A percentile compares a stretch with the other conserved stretches of the same genome.
Conservation (phyloP, 768 basidiomycete genomes). For the Mycena albidolilacea region DNA sequence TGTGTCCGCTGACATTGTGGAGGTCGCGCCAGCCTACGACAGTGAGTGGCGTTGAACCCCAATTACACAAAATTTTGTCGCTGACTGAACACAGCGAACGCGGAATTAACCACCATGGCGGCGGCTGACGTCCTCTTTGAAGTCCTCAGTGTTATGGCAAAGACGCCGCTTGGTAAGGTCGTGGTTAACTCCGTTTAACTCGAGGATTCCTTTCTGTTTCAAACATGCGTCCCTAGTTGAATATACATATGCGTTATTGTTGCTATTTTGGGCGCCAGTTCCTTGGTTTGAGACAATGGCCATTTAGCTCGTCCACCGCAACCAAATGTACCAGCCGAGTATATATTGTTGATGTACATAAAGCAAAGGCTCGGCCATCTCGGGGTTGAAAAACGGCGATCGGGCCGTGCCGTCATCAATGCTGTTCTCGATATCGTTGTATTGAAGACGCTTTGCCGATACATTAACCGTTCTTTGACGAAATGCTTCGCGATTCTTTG, state of each 20-base stretch:
- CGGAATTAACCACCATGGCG: constrained; percentile 52
- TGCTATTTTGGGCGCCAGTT: not conserved
- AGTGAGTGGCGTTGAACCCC: constrained; percentile 22
- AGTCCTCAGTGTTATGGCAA: constrained; percentile 84
- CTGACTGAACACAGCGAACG: constrained; percentile 44
- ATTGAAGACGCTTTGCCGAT: too few relatives aligned
- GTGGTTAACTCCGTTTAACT: constrained; percentile 23
- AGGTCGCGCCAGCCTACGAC: constrained; percentile 89
- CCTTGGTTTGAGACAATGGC: too few relatives aligned
- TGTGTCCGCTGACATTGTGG: constrained; percentile 88
- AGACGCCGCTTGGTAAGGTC: constrained; percentile 81
- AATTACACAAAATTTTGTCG: not conserved
- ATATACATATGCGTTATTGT: constrained; percentile 20
- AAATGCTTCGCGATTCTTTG: too few relatives aligned
- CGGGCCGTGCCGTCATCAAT: not conserved
- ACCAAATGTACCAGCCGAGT: too few relatives aligned
- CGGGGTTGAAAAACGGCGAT: not conserved
- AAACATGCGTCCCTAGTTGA: not conserved
- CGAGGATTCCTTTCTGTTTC: not conserved
- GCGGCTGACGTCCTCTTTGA: constrained; percentile 75
- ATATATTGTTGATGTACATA: too few relatives aligned
- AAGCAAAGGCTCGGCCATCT: not conserved
- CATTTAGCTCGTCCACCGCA: too few relatives aligned
- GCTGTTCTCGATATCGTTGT: too few relatives aligned
- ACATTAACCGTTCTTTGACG: too few relatives aligned